Base-by-base conservation (phyloP, 768 basidiomycete genomes). In the Boletus pseudo-olivaceus region DNA sequence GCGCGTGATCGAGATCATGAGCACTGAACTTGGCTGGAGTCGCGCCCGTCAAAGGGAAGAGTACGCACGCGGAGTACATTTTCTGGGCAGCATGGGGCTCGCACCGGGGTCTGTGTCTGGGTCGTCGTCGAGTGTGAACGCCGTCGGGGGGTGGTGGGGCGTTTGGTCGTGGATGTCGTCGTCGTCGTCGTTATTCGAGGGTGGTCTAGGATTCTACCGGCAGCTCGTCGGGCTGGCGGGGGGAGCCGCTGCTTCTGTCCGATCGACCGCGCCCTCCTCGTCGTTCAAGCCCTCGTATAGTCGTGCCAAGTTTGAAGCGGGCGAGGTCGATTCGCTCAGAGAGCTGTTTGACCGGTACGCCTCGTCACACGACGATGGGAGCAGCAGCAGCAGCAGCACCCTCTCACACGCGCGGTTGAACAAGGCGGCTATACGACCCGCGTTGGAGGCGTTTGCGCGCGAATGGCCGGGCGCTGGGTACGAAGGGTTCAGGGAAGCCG, bases 1-100 rank as follows among this genome's bases (percentile, higher is more conserved):
- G 3, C 80, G 81, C 30, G 87, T 99, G 46, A 85, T 96, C 56
- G 90, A 92, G 54, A 88, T 97, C 69, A 96, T 98, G 93, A 82
- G 82, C 5, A 80, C 80, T 15, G 93, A 98, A 66, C 79, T 95
- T 7, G 75, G 78, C 12, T 99, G 96, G 96, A 78, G 79, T 55
- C 68, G 72, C 27, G 61, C 75, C 15, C 80, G 85, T 62, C 81
- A 84, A 61, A 70, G 74, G 49, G 63, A 72, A 51, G 89, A 98
- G 70, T 74, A 87, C 51, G 71, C 74, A 32, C 67, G 72, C 4
- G 83, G 85, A 0, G 76, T 87, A 19, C 69, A 67, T 40, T 96
- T 92, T 74, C 78, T 97, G 38, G 77, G 76, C 54, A 87, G 82
- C 61, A 98, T 98, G 96, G 95, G 95, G 0, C 77, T 97, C 35